Percentiles rank a stretch among this genome's conserved stretches.
These are phyloP conservation scores for Bretziella fagacearum DNA, from an alignment of 2,329 filamentous ascomycete species.

Conservation along the genomic window DNA sequence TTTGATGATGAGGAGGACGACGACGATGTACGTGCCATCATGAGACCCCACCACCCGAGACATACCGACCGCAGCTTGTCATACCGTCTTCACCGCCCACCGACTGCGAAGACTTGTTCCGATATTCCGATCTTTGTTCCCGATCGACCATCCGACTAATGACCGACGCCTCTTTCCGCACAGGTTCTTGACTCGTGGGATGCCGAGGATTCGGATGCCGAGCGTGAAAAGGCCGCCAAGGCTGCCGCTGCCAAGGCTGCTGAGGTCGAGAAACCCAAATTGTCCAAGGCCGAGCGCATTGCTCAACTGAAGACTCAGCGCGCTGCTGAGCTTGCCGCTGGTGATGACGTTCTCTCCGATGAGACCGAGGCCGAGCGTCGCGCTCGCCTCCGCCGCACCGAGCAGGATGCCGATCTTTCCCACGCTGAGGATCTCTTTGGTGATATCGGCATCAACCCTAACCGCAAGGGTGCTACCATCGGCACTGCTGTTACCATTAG, in stretches of 20 bases:
- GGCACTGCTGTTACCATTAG: conserved; percentile 53
- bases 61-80: neutral
- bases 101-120: too few species aligned
- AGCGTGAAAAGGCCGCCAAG: conserved; percentile 81
- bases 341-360: conserved; percentile 35
- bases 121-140: neutral
- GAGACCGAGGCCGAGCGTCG: conserved; percentile 59
- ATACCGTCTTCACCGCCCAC: neutral
- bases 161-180: neutral
- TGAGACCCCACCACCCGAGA: neutral
- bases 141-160: neutral
- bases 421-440: conserved; percentile 88
- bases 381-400: conserved; percentile 56
- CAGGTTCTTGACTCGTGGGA: conserved; percentile 95
- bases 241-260: conserved; percentile 80
- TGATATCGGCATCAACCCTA: conserved; percentile 46
- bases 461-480: conserved; percentile 50
- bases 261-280: conserved; percentile 84
- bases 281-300: conserved; percentile 67
- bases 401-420: conserved; percentile 75
- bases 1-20: conserved; percentile 88
- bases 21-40: conserved; percentile 46
- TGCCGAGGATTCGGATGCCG: conserved; percentile 89
- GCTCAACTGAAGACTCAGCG: conserved; percentile 56
- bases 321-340: conserved; percentile 32